Conservation (phyloP, 768 basidiomycete species). For the Clitopilus passeckerianus region DNA sequence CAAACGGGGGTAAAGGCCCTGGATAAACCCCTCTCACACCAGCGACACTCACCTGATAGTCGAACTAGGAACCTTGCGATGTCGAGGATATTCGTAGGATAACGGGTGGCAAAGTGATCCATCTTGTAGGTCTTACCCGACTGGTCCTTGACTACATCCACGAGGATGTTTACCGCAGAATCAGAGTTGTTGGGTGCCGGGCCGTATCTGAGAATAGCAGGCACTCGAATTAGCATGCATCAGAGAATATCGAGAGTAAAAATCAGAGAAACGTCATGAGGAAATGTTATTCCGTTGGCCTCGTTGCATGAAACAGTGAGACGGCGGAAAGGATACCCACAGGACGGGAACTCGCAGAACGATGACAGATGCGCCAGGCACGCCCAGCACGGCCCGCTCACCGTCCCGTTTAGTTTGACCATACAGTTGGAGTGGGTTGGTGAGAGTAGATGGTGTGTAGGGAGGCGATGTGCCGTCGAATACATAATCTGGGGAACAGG, state of each 20-base stretch:
- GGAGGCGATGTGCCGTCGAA: conserved; percentile 93
- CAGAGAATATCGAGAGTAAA: background rate
- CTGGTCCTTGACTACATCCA: conserved; percentile 84
- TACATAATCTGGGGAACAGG: conserved; percentile 69
- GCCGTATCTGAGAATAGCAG: conserved; percentile 63
- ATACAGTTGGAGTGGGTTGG: conserved; percentile 88
- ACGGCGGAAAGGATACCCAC: conserved; percentile 34
- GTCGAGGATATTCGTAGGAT: conserved; percentile 88
- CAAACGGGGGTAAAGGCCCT: background rate
- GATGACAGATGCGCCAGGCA: conserved; percentile 51
- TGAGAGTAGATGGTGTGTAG: conserved; percentile 66
- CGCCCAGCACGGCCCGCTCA: conserved; percentile 69
- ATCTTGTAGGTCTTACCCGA: conserved; percentile 88
- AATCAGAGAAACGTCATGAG: background rate
- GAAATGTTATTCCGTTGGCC: background rate
- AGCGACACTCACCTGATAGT: conserved; percentile 48
- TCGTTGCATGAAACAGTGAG: conserved; percentile 1
- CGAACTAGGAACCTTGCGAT: conserved; percentile 82
- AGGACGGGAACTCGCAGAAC: conserved; percentile 89
- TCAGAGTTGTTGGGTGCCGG: conserved; percentile 81
- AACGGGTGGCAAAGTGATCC: conserved; percentile 93
- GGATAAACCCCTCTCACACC: background rate
- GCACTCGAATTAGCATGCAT: background rate
- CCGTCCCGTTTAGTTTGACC: conserved; percentile 85
- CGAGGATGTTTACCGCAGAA: conserved; percentile 82